Percentiles rank a stretch among this genome's conserved stretches.
These are phyloP conservation scores for Isatis tinctoria DNA, from an alignment of 345 rosid species.

Conservation along the genomic window DNA sequence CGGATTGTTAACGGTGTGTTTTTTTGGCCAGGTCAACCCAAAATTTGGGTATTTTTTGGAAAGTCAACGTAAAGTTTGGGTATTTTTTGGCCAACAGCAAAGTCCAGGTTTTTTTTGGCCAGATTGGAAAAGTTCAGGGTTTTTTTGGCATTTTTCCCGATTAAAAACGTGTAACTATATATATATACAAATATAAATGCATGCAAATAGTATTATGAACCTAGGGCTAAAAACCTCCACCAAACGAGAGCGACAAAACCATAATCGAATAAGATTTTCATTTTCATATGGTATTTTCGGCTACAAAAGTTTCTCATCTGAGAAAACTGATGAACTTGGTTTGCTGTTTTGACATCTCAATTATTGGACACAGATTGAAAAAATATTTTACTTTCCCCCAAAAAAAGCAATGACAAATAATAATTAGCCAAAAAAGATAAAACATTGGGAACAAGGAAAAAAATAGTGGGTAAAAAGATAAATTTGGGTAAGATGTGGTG, in stretches of 20 bases:
- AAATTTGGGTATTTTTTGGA: too few relatives aligned
- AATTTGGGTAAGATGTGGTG: slow-evolving; percentile 35
- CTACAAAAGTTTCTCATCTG: background rate
- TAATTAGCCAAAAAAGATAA: slow-evolving; percentile 15
- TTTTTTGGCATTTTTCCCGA: too few relatives aligned
- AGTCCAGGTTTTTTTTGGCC: too few relatives aligned
- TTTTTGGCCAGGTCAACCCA: too few relatives aligned
- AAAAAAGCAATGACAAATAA: slow-evolving; percentile 2
- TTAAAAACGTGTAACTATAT: slow-evolving; percentile 2
- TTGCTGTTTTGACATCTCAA: slow-evolving; percentile 7
- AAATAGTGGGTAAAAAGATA: slow-evolving; percentile 24
- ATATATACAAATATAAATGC: background rate
- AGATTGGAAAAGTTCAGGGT: too few relatives aligned
- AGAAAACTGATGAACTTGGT: background rate
- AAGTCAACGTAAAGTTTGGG: too few relatives aligned
- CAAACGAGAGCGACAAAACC: background rate
- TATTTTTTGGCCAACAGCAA: too few relatives aligned
- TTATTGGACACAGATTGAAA: slow-evolving; percentile 1
- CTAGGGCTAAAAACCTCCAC: background rate
- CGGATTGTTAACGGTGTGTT: too few relatives aligned
- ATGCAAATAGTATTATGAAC: background rate
- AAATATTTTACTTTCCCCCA: background rate
- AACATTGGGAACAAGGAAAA: slow-evolving; percentile 27
- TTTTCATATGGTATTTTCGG: background rate
- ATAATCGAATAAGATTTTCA: background rate